Evolutionary conservation across 768 basidiomycete genomes (phyloP), one percentile per base, ranked within the genome.

Genomic region (Tulasnella calospora): DNA sequence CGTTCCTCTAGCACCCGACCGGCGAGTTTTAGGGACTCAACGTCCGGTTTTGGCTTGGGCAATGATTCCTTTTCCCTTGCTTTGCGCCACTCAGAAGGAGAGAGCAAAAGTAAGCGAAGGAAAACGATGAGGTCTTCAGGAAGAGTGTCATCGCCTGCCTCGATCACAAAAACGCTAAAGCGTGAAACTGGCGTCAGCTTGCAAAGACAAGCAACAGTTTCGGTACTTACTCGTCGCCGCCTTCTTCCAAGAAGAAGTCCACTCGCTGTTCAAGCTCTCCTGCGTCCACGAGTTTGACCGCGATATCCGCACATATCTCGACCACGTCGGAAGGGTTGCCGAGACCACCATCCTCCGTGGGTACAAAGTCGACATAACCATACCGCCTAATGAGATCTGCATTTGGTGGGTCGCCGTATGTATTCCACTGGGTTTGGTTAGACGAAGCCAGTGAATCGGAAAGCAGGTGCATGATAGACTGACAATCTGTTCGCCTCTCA

Each of bases 221-320:
- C 35, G 17, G 38, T 15, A 78, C 79, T 71, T 76, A 96, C 95
- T 98, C 96, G 80, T 97, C 95, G 27, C 92, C 92, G 3, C 92
- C 93, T 82, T 92, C 89, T 80, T 98, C 95, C 17, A 99, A 85
- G 94, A 96, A 96, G 91, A 94, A 98, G 79, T 98, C 94, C 12
- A 98, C 91, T 51, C 94, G 88, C 81, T 90, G 90, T 80, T 88
- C 79, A 7, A 76, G 38, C 55, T 79, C 41, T 76, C 38, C 80
- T 74, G 67, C 76, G n/a, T 81, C 75, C 57, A 88, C 82, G 35
- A 84, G 84, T 12, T 86, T 82, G 33, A 94, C 87, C 15, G 91
- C 85, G 69, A 93, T 82, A 84, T 94, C 92, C 27, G 92, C 94
- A 57, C 87, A 88, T 61, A 95, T 84, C 81, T 95, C 94, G 19